A percentile compares a stretch with the other conserved stretches of the same genome.
phyloP scores from a whole-genome alignment of 2,329 filamentous ascomycete species.

The Sporothrix dimorphospora region DNA sequence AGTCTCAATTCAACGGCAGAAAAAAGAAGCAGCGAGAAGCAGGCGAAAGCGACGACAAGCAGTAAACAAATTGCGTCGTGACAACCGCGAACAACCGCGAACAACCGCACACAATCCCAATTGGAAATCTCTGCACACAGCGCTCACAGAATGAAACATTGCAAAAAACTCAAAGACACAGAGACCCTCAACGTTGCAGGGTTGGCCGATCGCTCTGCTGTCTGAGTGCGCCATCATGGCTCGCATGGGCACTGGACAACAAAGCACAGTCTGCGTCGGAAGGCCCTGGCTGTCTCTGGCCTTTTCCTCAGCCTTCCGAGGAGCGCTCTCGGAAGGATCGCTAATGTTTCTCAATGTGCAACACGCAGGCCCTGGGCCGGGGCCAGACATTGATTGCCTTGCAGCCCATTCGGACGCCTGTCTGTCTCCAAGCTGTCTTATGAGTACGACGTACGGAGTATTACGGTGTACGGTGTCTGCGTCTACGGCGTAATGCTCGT shows the following conservation, averaged over 20 bases:
- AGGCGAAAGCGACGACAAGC: too few species aligned
- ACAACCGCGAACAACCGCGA: too few species aligned
- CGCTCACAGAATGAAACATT: background rate
- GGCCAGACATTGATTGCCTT: background rate
- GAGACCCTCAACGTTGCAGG: background rate
- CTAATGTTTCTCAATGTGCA: slow-evolving; percentile 13
- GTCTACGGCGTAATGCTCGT: too few species aligned
- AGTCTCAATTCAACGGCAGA: slow-evolving; percentile 2
- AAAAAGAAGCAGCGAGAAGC: background rate
- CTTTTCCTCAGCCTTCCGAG: too few species aligned
- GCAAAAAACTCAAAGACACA: background rate
- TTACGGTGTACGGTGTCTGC: too few species aligned
- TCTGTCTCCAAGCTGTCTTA: background rate
- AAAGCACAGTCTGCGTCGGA: slow-evolving; percentile 3
- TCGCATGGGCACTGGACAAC: background rate
- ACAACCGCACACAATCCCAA: too few species aligned
- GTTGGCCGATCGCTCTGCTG: slow-evolving; percentile 1
- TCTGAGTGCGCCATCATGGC: background rate
- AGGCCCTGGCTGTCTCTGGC: too few species aligned
- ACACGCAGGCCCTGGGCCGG: background rate
- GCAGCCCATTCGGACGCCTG: slow-evolving; percentile 3
- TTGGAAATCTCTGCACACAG: background rate
- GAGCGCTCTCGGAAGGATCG: too few species aligned
- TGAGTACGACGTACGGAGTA: background rate
- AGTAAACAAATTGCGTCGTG: too few species aligned